Evolutionary conservation across 2,329 filamentous ascomycete species (phyloP).

Genomic region (Fusarium torreyae): DNA sequence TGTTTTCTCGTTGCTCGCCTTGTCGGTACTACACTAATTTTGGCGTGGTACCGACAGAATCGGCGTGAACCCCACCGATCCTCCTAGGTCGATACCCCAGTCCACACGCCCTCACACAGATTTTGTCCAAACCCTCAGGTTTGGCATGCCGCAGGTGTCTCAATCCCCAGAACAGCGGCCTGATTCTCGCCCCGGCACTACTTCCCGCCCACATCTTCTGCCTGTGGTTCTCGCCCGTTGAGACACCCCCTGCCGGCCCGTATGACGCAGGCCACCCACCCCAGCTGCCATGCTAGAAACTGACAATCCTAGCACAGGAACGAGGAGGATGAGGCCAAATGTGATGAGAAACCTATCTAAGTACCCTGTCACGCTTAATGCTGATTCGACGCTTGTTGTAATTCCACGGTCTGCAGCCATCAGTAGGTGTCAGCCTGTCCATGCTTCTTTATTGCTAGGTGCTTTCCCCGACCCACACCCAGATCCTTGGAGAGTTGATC

Average conservation of each 20-base stretch:
- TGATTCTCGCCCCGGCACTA: slow-evolving; percentile 47
- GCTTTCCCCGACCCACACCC: slow-evolving; percentile 53
- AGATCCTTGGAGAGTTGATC: slow-evolving; percentile 58
- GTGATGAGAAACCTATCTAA: slow-evolving; percentile 37
- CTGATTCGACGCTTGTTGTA: slow-evolving; percentile 53
- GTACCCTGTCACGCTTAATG: slow-evolving; percentile 25
- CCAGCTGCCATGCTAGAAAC: slow-evolving; percentile 47
- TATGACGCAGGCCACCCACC: slow-evolving; percentile 53
- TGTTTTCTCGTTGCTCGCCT: slow-evolving; percentile 47
- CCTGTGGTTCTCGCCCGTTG: slow-evolving; percentile 54
- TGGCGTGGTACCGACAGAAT: slow-evolving; percentile 39
- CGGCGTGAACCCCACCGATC: slow-evolving; percentile 25
- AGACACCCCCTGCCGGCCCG: slow-evolving; percentile 54
- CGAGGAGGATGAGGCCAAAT: slow-evolving; percentile 42
- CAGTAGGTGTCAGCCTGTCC: slow-evolving; percentile 47
- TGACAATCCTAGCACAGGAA: slow-evolving; percentile 46
- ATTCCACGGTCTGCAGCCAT: slow-evolving; percentile 54
- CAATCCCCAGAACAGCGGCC: slow-evolving; percentile 42
- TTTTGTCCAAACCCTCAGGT: slow-evolving; percentile 24
- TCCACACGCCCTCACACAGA: slow-evolving; percentile 36
- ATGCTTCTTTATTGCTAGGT: slow-evolving; percentile 50
- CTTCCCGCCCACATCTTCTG: slow-evolving; percentile 46
- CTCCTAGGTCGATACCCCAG: slow-evolving; percentile 15
- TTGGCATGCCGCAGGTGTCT: slow-evolving; percentile 23
- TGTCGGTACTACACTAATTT: slow-evolving; percentile 43